phyloP scores from a whole-genome alignment of 805 yeast genomes.

The Komagataella populi region DNA sequence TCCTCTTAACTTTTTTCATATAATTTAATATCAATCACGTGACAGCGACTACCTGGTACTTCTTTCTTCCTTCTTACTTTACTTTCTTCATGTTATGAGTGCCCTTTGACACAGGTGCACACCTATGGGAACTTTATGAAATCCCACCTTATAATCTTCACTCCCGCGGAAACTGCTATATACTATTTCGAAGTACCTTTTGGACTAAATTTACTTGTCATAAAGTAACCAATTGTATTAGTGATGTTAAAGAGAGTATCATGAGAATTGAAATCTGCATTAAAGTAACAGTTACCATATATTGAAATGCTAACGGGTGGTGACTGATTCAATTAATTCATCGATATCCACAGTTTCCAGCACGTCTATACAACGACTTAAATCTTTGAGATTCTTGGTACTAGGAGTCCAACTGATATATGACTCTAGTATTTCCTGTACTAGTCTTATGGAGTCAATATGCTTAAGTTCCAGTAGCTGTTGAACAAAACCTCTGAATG shows the following conservation, averaged over 20 bases:
- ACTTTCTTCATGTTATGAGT: neutral
- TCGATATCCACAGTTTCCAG: conserved; percentile 6
- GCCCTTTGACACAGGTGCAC: neutral
- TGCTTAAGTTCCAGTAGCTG: conserved; percentile 32
- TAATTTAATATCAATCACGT: neutral
- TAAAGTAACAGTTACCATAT: neutral
- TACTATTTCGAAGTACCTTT: no score
- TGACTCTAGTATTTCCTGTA: conserved; percentile 29
- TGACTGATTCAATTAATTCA: conserved; percentile 6
- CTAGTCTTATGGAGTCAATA: conserved; percentile 38
- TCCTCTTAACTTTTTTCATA: neutral
- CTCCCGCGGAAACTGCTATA: no score
- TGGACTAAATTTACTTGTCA: no score
- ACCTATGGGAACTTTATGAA: no score
- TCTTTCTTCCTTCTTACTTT: neutral
- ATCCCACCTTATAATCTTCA: no score
- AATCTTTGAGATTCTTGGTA: conserved; percentile 62
- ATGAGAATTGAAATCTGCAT: neutral
- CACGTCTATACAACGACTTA: conserved; percentile 39
- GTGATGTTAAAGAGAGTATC: neutral
- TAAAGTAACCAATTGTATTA: neutral
- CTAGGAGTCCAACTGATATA: conserved; percentile 79
- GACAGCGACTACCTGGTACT: neutral
- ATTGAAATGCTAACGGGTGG: neutral
- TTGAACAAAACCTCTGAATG: conserved; percentile 71